Conservation (phyloP, 1,139 yeast genomes). For the Schizosaccharomyces versatilis region DNA sequence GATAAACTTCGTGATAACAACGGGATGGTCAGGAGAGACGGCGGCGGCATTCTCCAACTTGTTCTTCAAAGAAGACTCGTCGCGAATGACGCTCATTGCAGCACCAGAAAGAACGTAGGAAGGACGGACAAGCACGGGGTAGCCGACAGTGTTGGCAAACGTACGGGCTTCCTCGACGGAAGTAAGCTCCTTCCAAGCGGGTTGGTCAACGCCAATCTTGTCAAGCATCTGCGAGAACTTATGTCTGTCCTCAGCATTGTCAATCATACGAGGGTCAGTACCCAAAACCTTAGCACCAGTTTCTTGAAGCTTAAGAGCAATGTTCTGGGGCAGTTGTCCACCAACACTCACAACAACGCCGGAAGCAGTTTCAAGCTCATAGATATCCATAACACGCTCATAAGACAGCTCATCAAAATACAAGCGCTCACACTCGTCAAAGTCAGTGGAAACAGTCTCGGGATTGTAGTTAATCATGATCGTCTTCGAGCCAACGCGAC, state of each 20-base stretch:
- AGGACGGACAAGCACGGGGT: conserved; percentile 94
- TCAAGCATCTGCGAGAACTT: conserved; percentile 96
- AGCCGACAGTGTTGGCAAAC: conserved; percentile 75
- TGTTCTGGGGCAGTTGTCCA: conserved; percentile 94
- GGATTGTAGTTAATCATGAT: conserved; percentile 96
- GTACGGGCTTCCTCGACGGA: conserved; percentile 81
- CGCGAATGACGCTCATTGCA: conserved; percentile 92
- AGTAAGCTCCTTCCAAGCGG: conserved; percentile 96
- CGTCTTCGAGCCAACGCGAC: conserved; percentile 72
- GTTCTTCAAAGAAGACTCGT: conserved; percentile 68
- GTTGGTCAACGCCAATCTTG: conserved; percentile 91
- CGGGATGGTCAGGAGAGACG: conserved; percentile 94
- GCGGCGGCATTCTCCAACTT: conserved; percentile 87
- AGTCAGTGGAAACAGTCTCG: conserved; percentile 94
- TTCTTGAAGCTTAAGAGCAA: conserved; percentile 82
- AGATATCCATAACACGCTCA: conserved; percentile 88
- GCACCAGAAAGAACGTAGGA: conserved; percentile 96
- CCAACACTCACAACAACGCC: conserved; percentile 97
- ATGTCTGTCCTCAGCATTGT: conserved; percentile 93
- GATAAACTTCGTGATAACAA: conserved; percentile 87
- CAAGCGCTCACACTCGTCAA: conserved; percentile 92
- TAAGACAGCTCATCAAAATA: conserved; percentile 89
- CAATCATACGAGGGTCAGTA: conserved; percentile 96
- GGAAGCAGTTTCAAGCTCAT: conserved; percentile 70
- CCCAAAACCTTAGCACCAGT: conserved; percentile 76